Evolutionary conservation across 345 rosid species (phyloP).

Genomic region (Aegle marmelos): DNA sequence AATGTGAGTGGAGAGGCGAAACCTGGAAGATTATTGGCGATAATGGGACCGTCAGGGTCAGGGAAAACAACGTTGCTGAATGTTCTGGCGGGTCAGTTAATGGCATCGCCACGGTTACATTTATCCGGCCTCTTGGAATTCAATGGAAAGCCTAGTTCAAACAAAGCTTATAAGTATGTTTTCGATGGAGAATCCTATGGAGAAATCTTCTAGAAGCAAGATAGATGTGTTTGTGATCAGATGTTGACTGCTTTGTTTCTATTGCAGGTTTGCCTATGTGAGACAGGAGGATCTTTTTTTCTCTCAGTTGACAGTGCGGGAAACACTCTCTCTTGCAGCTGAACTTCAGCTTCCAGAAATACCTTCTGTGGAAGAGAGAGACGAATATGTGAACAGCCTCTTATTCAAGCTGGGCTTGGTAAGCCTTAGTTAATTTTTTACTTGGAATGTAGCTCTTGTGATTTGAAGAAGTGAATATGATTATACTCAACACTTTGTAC

Average conservation of each 20-base stretch:
- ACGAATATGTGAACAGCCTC: constrained; percentile 73
- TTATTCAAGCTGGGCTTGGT: constrained; percentile 85
- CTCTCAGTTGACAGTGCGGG: constrained; percentile 93
- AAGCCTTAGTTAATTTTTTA: constrained; percentile 20
- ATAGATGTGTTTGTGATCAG: constrained; percentile 3
- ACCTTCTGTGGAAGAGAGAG: constrained; percentile 72
- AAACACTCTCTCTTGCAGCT: constrained; percentile 87
- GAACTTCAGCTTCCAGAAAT: constrained; percentile 84
- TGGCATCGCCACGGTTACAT: constrained; percentile 59
- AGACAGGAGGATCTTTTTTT: constrained; percentile 96
- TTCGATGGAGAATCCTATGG: background rate
- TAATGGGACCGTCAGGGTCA: constrained; percentile 99
- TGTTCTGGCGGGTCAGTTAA: constrained; percentile 81
- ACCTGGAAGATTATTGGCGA: constrained; percentile 90
- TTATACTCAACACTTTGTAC: background rate
- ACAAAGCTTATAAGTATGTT: constrained; percentile 65
- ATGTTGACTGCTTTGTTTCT: constrained; percentile 15
- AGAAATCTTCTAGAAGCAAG: background rate
- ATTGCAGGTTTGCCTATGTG: constrained; percentile 78
- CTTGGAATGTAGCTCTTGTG: background rate
- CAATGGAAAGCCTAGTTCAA: constrained; percentile 70
- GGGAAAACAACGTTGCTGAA: constrained; percentile 95
- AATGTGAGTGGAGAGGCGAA: constrained; percentile 88
- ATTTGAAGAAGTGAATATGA: background rate
- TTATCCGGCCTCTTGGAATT: constrained; percentile 91